Percentiles rank a stretch among this genome's conserved stretches.
phyloP scores from a whole-genome alignment of 192 early-diverging fungal genomes.

The Backusella tarrabulga region DNA sequence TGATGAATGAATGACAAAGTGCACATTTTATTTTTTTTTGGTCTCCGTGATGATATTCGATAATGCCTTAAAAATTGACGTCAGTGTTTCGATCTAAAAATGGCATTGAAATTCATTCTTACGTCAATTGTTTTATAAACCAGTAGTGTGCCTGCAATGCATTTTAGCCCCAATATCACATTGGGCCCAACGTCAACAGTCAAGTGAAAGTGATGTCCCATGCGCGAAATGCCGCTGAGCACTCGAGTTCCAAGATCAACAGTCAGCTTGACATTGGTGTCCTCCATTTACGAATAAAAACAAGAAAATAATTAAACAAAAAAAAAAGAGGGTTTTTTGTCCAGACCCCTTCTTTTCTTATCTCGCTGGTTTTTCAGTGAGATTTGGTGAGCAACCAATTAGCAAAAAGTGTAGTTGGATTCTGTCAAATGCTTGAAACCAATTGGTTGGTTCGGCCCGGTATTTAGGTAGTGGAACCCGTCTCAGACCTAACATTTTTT shows the following conservation, averaged over 20 bases:
- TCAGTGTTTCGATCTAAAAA: not conserved
- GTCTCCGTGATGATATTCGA: not conserved
- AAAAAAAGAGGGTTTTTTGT: not conserved
- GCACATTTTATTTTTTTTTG: not conserved
- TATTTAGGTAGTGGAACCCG: no score
- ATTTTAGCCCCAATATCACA: not conserved
- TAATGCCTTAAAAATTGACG: slow-evolving; percentile 10
- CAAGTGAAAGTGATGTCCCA: not conserved
- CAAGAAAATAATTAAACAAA: not conserved
- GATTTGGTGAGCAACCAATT: no score
- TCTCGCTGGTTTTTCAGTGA: no score
- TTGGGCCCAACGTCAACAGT: slow-evolving; percentile 7
- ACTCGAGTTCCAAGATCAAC: not conserved
- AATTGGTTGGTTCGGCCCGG: no score
- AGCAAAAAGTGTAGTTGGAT: no score
- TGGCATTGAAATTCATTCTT: not conserved
- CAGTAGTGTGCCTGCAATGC: not conserved
- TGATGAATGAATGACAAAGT: not conserved
- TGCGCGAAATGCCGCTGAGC: not conserved
- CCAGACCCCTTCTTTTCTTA: not conserved
- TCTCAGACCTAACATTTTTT: no score
- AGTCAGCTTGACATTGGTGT: slow-evolving; percentile 11
- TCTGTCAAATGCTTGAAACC: no score
- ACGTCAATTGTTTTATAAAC: slow-evolving; percentile 13
- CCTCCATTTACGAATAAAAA: not conserved